Evolutionary conservation across 2,329 filamentous ascomycete genomes (phyloP), one percentile per base, ranked within the genome.

Genomic region (Mycosphaerella arachidis): DNA sequence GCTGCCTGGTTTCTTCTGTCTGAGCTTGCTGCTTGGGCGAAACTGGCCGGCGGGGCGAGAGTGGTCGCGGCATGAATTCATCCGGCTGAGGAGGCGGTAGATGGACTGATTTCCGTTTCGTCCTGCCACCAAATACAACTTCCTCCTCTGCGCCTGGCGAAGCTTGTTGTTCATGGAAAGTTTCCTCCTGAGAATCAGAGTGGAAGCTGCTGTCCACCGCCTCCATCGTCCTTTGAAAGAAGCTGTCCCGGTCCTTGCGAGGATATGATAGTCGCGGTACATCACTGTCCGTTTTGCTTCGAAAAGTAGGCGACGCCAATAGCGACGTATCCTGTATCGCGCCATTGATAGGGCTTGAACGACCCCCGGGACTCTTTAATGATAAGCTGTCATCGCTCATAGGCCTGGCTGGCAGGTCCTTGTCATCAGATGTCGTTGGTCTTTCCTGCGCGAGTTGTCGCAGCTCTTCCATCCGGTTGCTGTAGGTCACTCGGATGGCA

Each of bases 401-500:
- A 20, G 85, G 86, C 59, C 86, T 79, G 61, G 82, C 85, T 33
- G 93, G 93, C 9, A 97, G 79, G 29, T 89, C 88, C 73, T 96
- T 97, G 54, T 85, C 86, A 18, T 64, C 79, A 66, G 63, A 76
- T 67, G 62, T 66, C 20, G 62, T 45, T 20, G 66, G 81, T 70
- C 74, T 82, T 73, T 74, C 76, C 24, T 71, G 69, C n/a, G 86
- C 80, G 70, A 94, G 84, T 64, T 88, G 86, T 68, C 89, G 85
- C 45, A 99, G 80, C 73, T 99, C 94, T 52, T 88, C 87, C 67
- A 97, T 96, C 57, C 94, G 88, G 59, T 88, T 91, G 55, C 88
- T 91, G 74, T 99, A 99, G 1, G 93, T 97, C 65, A 88, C 86
- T 70, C 91, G 87, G 78, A 99, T 97, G 54, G 91, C 90, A 71